Conservation (phyloP, 2,329 filamentous ascomycete genomes). For the Xylaria sp. region DNA sequence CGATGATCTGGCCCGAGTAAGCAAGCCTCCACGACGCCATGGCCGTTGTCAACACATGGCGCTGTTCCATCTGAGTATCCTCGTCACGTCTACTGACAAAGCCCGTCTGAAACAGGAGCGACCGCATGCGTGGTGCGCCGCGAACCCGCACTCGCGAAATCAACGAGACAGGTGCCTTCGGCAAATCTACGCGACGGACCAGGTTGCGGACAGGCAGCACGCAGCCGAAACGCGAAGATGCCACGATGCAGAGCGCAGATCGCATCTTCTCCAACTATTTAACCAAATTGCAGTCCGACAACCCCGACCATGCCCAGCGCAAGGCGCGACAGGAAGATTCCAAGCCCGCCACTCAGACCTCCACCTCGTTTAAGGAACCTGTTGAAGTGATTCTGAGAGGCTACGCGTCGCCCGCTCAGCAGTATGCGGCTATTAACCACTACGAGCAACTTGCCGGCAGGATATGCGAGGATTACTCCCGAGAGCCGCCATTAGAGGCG, state of each 20-base stretch:
- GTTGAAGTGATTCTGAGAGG: conserved; percentile 82
- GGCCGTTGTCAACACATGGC: background rate
- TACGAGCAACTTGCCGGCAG: conserved; percentile 81
- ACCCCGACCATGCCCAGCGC: conserved; percentile 25
- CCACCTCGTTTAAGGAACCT: conserved; percentile 37
- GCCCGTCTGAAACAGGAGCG: conserved; percentile 39
- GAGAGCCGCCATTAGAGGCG: conserved; percentile 68
- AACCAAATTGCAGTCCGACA: conserved; percentile 38
- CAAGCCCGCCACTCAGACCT: conserved; percentile 24
- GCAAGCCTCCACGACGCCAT: conserved; percentile 20
- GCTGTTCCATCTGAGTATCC: background rate
- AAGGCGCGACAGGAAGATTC: conserved; percentile 38
- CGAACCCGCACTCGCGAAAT: conserved; percentile 46
- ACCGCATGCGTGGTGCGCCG: conserved; percentile 43
- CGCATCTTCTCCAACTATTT: conserved; percentile 57
- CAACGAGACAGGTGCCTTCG: conserved; percentile 61
- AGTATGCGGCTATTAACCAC: conserved; percentile 84
- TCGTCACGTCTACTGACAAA: conserved; percentile 15
- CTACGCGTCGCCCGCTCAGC: conserved; percentile 58
- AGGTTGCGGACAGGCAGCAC: conserved; percentile 55
- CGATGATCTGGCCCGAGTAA: conserved; percentile 61
- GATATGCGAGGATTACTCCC: conserved; percentile 90
- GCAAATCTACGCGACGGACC: conserved; percentile 60
- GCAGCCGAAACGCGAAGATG: conserved; percentile 54
- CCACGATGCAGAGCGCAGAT: conserved; percentile 57